Evolutionary conservation across 2,329 filamentous ascomycete genomes (phyloP).

Genomic region (Mycosphaerella sp.): DNA sequence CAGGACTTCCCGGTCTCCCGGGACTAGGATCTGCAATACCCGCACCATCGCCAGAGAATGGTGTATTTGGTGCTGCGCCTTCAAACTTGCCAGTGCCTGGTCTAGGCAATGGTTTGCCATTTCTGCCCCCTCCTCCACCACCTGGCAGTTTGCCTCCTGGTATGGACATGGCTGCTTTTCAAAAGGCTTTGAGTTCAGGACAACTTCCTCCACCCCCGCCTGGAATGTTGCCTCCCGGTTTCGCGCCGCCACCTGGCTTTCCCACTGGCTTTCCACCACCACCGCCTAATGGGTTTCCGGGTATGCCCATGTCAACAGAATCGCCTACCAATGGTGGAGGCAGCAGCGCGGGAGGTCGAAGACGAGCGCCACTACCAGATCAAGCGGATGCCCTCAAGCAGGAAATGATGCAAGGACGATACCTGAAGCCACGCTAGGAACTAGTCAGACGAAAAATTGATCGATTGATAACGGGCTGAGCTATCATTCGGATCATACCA

Average conservation of each 20-base stretch:
- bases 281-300: conserved; percentile 26
- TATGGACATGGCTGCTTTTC: conserved; percentile 32
- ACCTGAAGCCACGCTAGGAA: conserved; percentile 35
- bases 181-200: conserved; percentile 27
- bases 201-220: conserved; percentile 29
- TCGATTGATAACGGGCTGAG: too few relatives aligned
- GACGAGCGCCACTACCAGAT: conserved; percentile 67
- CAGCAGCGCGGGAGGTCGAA: conserved; percentile 37
- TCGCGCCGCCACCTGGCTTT: conserved; percentile 24
- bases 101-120: conserved; percentile 23
- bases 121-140: conserved; percentile 18
- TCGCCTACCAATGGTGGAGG: conserved; percentile 15
- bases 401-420: conserved; percentile 60
- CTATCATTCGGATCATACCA: too few relatives aligned
- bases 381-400: conserved; percentile 75
- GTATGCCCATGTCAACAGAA: conserved; percentile 28
- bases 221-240: conserved; percentile 23
- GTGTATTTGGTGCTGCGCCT: conserved; percentile 31
- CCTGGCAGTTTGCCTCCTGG: conserved; percentile 24
- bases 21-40: conserved; percentile 18
- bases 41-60: conserved; percentile 9
- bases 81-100: conserved; percentile 19
- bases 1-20: conserved; percentile 48
- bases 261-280: conserved; percentile 26
- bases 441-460: too few relatives aligned